These are phyloP conservation scores for Saccharomyces hybrid DNA, from an alignment of 1,139 yeast genomes.

Conservation along the genomic window DNA sequence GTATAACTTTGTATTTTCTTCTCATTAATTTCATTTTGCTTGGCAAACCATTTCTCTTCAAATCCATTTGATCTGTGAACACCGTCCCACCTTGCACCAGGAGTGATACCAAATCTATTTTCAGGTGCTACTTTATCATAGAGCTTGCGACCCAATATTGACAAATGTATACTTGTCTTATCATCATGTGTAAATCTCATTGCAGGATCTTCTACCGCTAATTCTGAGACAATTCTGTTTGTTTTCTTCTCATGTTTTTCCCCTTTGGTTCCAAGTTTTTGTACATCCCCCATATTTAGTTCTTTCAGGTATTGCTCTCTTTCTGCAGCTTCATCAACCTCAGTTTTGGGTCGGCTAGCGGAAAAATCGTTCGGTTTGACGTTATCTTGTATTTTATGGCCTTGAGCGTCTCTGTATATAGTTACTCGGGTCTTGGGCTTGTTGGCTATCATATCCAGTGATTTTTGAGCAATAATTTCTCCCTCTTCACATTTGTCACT, in stretches of 20 bases:
- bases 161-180: constrained; percentile 5
- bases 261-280: constrained; percentile 20
- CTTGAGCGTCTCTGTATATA: constrained; percentile 53
- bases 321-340: constrained; percentile 29
- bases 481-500: background rate
- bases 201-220: constrained; percentile 59
- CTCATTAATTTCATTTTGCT: constrained; percentile 41
- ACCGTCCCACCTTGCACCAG: constrained; percentile 92
- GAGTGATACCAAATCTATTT: constrained; percentile 68
- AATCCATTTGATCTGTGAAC: constrained; percentile 88
- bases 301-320: constrained; percentile 31
- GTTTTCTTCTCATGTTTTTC: background rate
- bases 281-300: constrained; percentile 42
- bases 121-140: constrained; percentile 48
- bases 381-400: constrained; percentile 43
- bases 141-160: constrained; percentile 40
- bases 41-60: constrained; percentile 56
- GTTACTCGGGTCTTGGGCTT: constrained; percentile 27
- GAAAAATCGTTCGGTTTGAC: constrained; percentile 26
- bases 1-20: constrained; percentile 34
- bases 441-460: constrained; percentile 5
- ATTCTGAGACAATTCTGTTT: background rate
- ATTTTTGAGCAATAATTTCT: background rate
- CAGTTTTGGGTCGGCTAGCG: constrained; percentile 17
- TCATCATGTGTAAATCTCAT: constrained; percentile 34